Base-by-base conservation (phyloP, 257 asterid species). In the Lithospermum erythrorhizon region DNA sequence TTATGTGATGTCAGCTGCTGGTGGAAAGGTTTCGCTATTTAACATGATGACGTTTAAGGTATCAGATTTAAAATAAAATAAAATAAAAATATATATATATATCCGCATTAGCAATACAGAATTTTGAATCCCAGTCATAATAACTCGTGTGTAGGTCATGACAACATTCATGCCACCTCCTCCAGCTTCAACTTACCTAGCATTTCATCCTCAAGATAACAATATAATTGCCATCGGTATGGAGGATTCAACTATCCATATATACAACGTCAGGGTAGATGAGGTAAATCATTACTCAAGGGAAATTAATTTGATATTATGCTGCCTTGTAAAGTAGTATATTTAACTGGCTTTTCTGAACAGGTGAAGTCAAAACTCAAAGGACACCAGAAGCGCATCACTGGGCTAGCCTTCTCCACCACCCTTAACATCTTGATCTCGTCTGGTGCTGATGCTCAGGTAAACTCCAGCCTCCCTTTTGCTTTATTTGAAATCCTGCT, bases 151-250 rank as follows among this genome's bases (percentile, higher is more conserved):
- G 51, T 65, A 90, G 96, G 89, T 84, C 52, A 90, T 90, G 96
- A 87, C 98, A 15, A 90, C 96, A 30, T 90, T 90, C 76, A 90
- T 90, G 98, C 85, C 96, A 21, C 98, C 98, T 49, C 96, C 98
- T 14, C 98, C 96, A 1, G 77, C 96, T 51, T 87, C 98, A 70
- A 83, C 96, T 65, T 90, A 76, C 88, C 70, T 90, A 68, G 98
- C 96, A 3, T 90, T 87, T 72, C 98, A 90, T 73, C 95, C 96
- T 55, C 94, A 79, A 78, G 98, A 90, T 79, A 90, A 90, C 83
- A 90, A 90, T 76, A 82, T 87, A 60, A 82, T 90, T 56, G 98
- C 96, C 47, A 85, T 90, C 70, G 98, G 98, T 70, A 87, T 87
- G 98, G 98, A 87, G 76, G 98, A 90, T 71, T 90, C 98, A 29